A percentile compares a stretch with the other conserved stretches of the same genome.
Conservation (phyloP, 306 rosid species). For the Mucuna pruriens region DNA sequence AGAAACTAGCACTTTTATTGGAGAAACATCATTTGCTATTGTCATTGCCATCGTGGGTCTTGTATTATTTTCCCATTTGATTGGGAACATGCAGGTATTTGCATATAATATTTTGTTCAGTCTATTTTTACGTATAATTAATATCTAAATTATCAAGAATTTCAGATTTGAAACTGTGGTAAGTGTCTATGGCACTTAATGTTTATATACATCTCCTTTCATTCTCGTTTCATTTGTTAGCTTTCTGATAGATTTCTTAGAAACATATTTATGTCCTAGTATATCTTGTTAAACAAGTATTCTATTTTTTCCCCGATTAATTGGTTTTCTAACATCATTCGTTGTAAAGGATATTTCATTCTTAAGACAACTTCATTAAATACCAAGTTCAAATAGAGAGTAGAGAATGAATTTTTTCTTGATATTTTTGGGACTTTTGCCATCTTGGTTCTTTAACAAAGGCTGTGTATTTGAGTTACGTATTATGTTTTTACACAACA, state of each 20-base stretch:
- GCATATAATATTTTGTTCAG: constrained; percentile 15
- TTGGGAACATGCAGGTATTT: constrained; percentile 98
- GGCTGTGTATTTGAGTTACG: not conserved
- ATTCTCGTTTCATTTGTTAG: not conserved
- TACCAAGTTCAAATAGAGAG: not conserved
- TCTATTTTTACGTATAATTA: not conserved
- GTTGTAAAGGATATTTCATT: not conserved
- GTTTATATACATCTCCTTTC: not conserved
- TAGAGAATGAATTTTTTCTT: not conserved
- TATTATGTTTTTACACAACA: not conserved
- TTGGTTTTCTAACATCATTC: not conserved
- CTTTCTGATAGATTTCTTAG: constrained; percentile 4
- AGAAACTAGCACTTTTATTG: constrained; percentile 80
- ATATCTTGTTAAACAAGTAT: constrained; percentile 18
- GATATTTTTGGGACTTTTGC: not conserved
- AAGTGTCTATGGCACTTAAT: not conserved
- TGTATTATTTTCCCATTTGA: constrained; percentile 90
- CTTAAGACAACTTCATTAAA: not conserved
- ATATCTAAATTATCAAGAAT: constrained; percentile 15
- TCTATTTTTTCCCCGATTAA: not conserved
- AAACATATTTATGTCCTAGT: constrained; percentile 16
- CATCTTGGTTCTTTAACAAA: not conserved
- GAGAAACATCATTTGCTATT: constrained; percentile 93
- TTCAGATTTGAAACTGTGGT: not conserved
- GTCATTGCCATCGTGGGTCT: constrained; percentile 97